Evolutionary conservation across 768 basidiomycete species (phyloP), one percentile per base, ranked within the genome.

Genomic region (Psilocybe subaeruginosa): DNA sequence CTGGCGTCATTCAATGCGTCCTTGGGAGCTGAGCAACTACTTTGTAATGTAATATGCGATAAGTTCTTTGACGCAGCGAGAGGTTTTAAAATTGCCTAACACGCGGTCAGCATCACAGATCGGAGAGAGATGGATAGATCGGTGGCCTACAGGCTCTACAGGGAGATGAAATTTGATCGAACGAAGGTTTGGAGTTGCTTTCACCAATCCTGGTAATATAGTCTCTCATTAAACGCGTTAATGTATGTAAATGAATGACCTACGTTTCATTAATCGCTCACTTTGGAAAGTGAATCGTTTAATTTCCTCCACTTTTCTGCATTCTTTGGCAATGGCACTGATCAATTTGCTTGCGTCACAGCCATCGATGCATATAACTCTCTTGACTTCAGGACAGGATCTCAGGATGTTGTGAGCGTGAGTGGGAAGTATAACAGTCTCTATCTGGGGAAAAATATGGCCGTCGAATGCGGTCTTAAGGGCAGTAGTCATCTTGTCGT

Each of bases 371-470:
- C 71, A 76, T 17, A 69, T 59, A 3, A 75, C 71, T 16, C 53
- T 64, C 23, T 51, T 45, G 3, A 71, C 76, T 29, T 73, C 64
- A 2, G 70, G 72, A 62, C 74, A 76, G 39, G 69, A 70, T 6
- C 71, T 69, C 56, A 77, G 54, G 17, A 76, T 64, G 27, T 75
- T 68, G 56, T 75, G 74, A 4, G 72, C 71, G 41, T 71, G 62
- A 2, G 64, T 45, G 0, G 74, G 74, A 1, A 76, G 56, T 49
- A 68, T 54, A 31, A 70, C 58, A 0, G 67, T 70, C 35, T 62
- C 69, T 16, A 77, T 58, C 41, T 60, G 60, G 7, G 73, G 68
- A 8, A 74, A 66, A 14, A 51, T 47, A 49, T 66, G 68, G 1
- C 67, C 65, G 41, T 70, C 67, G 46, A 77, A 75, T 1, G 68